Percentiles rank a stretch among this genome's conserved stretches.
These are phyloP conservation scores for Globisporangium yorkense DNA, from an alignment of 352 stramenopile species.

Conservation along the genomic window DNA sequence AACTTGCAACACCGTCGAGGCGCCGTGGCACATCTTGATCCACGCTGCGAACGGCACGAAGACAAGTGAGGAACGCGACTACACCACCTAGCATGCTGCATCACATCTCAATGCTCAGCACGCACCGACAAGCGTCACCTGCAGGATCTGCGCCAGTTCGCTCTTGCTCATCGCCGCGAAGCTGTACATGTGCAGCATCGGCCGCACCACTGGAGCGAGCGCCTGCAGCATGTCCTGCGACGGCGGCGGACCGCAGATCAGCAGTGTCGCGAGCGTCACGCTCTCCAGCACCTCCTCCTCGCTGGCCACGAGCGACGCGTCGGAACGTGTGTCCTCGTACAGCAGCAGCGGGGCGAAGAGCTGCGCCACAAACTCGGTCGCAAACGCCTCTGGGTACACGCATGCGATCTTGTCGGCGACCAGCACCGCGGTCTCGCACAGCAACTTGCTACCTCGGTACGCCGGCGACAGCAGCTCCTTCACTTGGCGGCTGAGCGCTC, in stretches of 20 bases:
- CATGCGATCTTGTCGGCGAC: slow-evolving; percentile 49
- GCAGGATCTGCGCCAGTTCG: slow-evolving; percentile 36
- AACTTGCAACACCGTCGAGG: slow-evolving; percentile 43
- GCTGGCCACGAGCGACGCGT: slow-evolving; percentile 12
- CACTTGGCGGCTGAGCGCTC: slow-evolving; percentile 48
- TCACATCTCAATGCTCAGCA: not conserved
- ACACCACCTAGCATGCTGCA: not conserved
- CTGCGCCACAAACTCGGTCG: slow-evolving; percentile 41
- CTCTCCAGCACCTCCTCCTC: slow-evolving; percentile 49
- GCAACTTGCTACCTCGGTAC: slow-evolving; percentile 57
- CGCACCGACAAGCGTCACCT: slow-evolving; percentile 48
- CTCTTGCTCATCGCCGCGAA: slow-evolving; percentile 69
- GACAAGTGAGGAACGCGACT: not conserved
- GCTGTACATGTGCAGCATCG: slow-evolving; percentile 63
- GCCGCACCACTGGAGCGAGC: slow-evolving; percentile 43
- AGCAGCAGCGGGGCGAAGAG: slow-evolving; percentile 62
- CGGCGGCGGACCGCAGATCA: slow-evolving; percentile 65
- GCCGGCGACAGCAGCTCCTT: slow-evolving; percentile 38
- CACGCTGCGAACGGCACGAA: slow-evolving; percentile 16
- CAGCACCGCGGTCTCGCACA: slow-evolving; percentile 66
- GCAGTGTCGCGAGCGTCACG: slow-evolving; percentile 40
- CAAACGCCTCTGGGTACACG: slow-evolving; percentile 35
- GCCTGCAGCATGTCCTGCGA: slow-evolving; percentile 43
- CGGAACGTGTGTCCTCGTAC: slow-evolving; percentile 33
- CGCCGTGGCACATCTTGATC: slow-evolving; percentile 21